Percentiles rank a stretch among this genome's conserved stretches.
These are phyloP conservation scores for Nicotiana benthamiana DNA, from an alignment of 257 asterid species.

Conservation along the genomic window DNA sequence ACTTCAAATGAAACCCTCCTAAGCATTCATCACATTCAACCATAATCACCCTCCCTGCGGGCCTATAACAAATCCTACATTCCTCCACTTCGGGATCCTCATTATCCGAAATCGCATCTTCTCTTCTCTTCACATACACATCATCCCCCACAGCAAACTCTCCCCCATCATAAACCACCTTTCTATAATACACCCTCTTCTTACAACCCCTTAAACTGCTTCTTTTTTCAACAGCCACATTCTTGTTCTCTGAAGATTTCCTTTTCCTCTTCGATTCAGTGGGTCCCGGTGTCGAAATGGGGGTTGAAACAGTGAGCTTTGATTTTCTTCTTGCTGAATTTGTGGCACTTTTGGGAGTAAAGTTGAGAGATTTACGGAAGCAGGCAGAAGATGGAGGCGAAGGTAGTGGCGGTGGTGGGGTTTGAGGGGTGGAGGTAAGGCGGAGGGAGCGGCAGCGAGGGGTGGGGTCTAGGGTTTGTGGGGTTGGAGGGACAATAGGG, in stretches of 20 bases:
- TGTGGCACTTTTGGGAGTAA: conserved; percentile 18
- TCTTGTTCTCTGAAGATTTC: conserved; percentile 18
- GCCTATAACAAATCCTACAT: conserved; percentile 74
- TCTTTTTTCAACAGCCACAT: conserved; percentile 13
- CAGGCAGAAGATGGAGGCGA: not conserved
- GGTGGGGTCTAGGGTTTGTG: conserved; percentile 29
- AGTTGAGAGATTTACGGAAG: conserved; percentile 20
- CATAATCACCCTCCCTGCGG: conserved; percentile 58
- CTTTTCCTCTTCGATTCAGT: conserved; percentile 46
- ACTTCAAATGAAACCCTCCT: conserved; percentile 87
- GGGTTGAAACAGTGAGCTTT: conserved; percentile 1
- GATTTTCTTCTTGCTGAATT: conserved; percentile 5
- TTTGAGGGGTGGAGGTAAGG: conserved; percentile 24
- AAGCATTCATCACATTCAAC: conserved; percentile 92
- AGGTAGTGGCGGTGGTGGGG: conserved; percentile 17
- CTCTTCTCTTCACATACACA: conserved; percentile 79
- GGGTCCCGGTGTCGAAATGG: conserved; percentile 38
- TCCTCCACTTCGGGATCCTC: conserved; percentile 81
- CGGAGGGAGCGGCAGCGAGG: conserved; percentile 65
- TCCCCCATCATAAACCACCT: conserved; percentile 61
- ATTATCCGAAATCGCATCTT: conserved; percentile 48
- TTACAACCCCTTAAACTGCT: conserved; percentile 21
- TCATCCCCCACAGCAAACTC: conserved; percentile 69
- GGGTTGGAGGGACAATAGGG: conserved; percentile 44
- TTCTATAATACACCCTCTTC: conserved; percentile 55